Conservation (phyloP, 257 asterid species). For the Solanum tacnaense region DNA sequence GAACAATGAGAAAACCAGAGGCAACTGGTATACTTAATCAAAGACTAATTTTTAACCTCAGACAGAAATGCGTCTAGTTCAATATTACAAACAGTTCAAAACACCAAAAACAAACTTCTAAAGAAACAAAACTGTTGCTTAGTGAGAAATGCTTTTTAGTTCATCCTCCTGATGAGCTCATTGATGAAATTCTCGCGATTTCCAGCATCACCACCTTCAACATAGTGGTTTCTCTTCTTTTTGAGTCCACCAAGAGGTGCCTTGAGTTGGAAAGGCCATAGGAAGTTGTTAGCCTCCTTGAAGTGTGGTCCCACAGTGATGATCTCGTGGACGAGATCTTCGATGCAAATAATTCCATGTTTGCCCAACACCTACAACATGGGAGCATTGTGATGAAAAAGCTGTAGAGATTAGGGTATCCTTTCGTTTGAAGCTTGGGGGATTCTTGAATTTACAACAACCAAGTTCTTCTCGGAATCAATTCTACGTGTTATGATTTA, state of each 20-base stretch:
- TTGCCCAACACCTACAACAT: constrained; percentile 29
- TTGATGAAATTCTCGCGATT: constrained; percentile 46
- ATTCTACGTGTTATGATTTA: not conserved
- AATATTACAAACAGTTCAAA: not conserved
- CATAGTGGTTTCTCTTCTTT: constrained; percentile 55
- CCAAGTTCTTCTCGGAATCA: not conserved
- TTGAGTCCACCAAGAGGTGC: constrained; percentile 54
- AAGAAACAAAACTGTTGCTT: not conserved
- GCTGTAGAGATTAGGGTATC: not conserved
- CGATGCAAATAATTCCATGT: constrained; percentile 36
- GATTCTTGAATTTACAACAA: not conserved
- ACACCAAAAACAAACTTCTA: not conserved
- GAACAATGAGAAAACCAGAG: not conserved
- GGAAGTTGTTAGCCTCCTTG: constrained; percentile 53
- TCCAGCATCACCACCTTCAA: constrained; percentile 62
- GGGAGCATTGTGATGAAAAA: not conserved
- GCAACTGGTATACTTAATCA: not conserved
- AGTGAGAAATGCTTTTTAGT: constrained; percentile 4
- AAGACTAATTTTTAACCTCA: not conserved
- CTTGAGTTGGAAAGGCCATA: constrained; percentile 57
- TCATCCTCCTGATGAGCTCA: constrained; percentile 52
- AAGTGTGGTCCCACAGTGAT: constrained; percentile 45
- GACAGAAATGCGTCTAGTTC: not conserved
- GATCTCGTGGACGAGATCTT: constrained; percentile 48
- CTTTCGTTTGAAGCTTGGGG: not conserved